Conservation (phyloP, 371 early-diverging fungal species). For the Mortierella sp. region DNA sequence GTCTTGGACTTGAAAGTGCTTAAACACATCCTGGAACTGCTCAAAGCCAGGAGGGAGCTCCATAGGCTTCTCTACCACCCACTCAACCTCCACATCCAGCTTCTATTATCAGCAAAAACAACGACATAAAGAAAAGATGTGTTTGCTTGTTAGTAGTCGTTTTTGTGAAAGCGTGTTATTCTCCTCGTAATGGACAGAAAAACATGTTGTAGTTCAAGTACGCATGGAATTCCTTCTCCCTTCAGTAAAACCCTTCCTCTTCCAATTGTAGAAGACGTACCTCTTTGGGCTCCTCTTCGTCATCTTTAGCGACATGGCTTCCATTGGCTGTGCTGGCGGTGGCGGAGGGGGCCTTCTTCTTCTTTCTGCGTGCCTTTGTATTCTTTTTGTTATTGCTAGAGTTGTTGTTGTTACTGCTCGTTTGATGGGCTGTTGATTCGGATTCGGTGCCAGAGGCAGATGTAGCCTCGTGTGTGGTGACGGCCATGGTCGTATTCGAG, state of each 20-base stretch:
- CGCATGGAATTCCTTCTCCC: neutral
- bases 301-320: conserved; percentile 11
- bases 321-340: conserved; percentile 10
- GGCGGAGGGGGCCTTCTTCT: conserved; percentile 28
- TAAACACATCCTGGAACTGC: conserved; percentile 45
- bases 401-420: conserved; percentile 14
- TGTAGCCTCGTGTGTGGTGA: conserved; percentile 29
- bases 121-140: neutral
- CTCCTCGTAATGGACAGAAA: neutral
- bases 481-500: conserved; percentile 34
- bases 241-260: neutral
- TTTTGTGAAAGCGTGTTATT: neutral
- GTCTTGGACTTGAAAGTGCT: conserved; percentile 45
- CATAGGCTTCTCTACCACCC: conserved; percentile 43
- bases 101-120: conserved; percentile 12
- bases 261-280: neutral
- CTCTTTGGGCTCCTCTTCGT: conserved; percentile 27
- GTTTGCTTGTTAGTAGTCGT: neutral
- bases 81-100: conserved; percentile 44
- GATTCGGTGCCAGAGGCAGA: conserved; percentile 40
- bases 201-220: too few relatives aligned
- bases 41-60: conserved; percentile 49
- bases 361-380: conserved; percentile 44
- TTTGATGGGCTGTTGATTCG: conserved; percentile 19
- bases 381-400: conserved; percentile 24